These are phyloP conservation scores for Aspergillus quadrilineatus DNA, from an alignment of 2,329 filamentous ascomycete species.

Conservation along the genomic window DNA sequence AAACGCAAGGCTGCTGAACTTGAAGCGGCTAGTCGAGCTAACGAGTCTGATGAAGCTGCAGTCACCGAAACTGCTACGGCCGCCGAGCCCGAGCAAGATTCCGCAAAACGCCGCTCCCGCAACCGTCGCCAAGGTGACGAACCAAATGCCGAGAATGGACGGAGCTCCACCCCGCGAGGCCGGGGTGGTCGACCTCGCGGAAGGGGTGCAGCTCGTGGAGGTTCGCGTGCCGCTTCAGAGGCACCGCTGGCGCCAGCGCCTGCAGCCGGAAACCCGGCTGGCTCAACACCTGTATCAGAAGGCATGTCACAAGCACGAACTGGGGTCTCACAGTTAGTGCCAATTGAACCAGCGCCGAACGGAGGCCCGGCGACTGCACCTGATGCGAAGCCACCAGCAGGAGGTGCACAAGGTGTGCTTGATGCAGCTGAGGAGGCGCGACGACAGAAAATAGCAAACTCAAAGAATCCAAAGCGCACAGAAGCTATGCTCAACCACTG, in stretches of 20 bases:
- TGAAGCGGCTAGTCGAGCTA: conserved; percentile 28
- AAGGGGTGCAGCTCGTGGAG: conserved; percentile 26
- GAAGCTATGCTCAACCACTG: conserved; percentile 48
- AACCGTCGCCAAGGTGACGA: conserved; percentile 28
- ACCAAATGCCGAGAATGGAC: conserved; percentile 15
- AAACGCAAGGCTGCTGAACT: conserved; percentile 41
- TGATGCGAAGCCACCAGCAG: conserved; percentile 12
- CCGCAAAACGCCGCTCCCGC: conserved; percentile 35
- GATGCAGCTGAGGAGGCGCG: conserved; percentile 33
- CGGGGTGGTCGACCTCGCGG: conserved; percentile 33
- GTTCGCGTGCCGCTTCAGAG: conserved; percentile 25
- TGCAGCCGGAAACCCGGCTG: conserved; percentile 5
- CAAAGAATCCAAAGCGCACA: conserved; percentile 46
- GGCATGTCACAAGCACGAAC: conserved; percentile 17
- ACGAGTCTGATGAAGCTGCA: conserved; percentile 27
- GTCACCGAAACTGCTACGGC: conserved; percentile 26
- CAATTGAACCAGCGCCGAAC: conserved; percentile 23
- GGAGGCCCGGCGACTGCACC: conserved; percentile 12
- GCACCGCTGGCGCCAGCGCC: conserved; percentile 13
- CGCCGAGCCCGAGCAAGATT: conserved; percentile 31
- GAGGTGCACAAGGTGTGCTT: conserved; percentile 22
- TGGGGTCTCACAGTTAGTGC: conserved; percentile 19
- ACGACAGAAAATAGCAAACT: conserved; percentile 42
- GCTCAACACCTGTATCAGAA: conserved; percentile 10
- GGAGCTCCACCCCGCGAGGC: conserved; percentile 21